Evolutionary conservation across 192 early-diverging fungal species (phyloP).

Genomic region (Rhizoclosmatium sp.): DNA sequence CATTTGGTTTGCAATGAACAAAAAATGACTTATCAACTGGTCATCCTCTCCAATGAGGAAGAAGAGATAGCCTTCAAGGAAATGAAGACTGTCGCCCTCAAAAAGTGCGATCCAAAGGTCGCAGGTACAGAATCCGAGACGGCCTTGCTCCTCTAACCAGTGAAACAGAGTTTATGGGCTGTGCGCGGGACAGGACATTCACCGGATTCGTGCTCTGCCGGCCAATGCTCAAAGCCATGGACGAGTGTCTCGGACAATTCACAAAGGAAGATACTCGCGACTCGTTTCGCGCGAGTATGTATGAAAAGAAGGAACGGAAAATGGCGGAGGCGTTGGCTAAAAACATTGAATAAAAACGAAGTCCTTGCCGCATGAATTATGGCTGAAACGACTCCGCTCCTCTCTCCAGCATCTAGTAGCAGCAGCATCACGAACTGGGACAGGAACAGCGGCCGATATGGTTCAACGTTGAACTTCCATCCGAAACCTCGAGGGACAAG

Average conservation of each 20-base stretch:
- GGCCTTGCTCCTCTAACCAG: too few species aligned
- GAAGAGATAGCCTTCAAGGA: slow-evolving; percentile 43
- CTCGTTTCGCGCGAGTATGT: slow-evolving; percentile 25
- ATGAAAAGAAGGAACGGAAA: slow-evolving; percentile 33
- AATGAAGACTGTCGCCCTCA: slow-evolving; percentile 39
- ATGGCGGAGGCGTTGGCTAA: neutral
- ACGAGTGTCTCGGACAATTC: slow-evolving; percentile 46
- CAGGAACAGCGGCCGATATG: neutral
- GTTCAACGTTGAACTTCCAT: neutral
- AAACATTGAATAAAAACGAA: neutral
- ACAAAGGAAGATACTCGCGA: slow-evolving; percentile 39
- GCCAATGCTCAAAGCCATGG: slow-evolving; percentile 24
- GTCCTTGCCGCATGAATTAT: neutral
- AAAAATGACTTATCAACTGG: slow-evolving; percentile 12
- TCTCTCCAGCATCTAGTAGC: neutral
- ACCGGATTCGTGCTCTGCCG: slow-evolving; percentile 44
- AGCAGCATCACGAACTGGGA: neutral
- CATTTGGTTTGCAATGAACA: neutral
- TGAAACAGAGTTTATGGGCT: slow-evolving; percentile 33
- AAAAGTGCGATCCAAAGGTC: slow-evolving; percentile 30
- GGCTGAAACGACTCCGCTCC: neutral
- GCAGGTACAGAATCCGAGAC: slow-evolving; percentile 22
- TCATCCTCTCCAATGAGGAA: slow-evolving; percentile 29
- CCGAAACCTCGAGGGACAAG: neutral
- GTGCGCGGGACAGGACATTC: slow-evolving; percentile 35